Evolutionary conservation across 2,329 filamentous ascomycete species (phyloP).

Genomic region (Cadophora sp.): DNA sequence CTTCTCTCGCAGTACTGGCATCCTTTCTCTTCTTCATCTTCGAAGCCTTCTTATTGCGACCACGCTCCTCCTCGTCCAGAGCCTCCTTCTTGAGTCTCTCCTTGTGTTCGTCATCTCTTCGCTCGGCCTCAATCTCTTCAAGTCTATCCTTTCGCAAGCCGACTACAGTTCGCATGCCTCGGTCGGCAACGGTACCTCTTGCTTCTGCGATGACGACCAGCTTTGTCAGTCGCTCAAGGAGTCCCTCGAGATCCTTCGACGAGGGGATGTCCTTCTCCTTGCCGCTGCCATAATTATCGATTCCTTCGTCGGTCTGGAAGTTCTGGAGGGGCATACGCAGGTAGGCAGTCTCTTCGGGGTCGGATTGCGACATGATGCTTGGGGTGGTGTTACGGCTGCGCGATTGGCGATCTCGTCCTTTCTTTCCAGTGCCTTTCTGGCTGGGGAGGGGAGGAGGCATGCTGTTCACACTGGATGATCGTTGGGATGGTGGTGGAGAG

Average conservation of each 20-base stretch:
- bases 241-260: constrained; percentile 67
- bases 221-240: constrained; percentile 67
- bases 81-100: constrained; percentile 53
- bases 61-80: constrained; percentile 51
- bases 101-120: constrained; percentile 54
- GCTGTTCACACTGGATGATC: constrained; percentile 25
- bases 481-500: neutral
- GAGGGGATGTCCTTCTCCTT: constrained; percentile 55
- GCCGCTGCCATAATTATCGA: constrained; percentile 65
- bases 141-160: constrained; percentile 67
- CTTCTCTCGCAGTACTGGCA: constrained; percentile 64
- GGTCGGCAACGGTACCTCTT: constrained; percentile 72
- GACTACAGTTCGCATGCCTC: constrained; percentile 74
- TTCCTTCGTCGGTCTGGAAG: constrained; percentile 70
- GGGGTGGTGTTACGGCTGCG: constrained; percentile 82
- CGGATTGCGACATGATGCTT: constrained; percentile 48
- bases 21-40: constrained; percentile 86
- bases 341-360: constrained; percentile 63
- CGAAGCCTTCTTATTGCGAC: constrained; percentile 53
- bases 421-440: constrained; percentile 71
- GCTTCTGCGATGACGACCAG: constrained; percentile 72
- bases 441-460: constrained; percentile 66
- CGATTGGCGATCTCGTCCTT: constrained; percentile 66
- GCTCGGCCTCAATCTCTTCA: constrained; percentile 56
- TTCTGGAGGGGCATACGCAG: constrained; percentile 67